These are phyloP conservation scores for Nemophila menziesii DNA, from an alignment of 257 asterid genomes.

Conservation along the genomic window DNA sequence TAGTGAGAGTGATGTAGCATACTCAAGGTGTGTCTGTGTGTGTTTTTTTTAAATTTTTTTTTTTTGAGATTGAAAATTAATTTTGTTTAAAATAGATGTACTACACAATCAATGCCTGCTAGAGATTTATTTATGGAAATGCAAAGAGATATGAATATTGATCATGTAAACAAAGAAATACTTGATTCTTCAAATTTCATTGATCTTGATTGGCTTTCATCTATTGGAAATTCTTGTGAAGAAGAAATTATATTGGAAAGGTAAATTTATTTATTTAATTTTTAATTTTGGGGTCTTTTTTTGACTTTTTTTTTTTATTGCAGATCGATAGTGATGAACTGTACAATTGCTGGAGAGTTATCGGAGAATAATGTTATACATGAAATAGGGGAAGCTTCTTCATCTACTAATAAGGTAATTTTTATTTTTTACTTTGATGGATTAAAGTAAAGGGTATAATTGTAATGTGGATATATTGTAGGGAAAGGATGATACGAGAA, in stretches of 20 bases:
- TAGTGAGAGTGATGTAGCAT: conserved; percentile 41
- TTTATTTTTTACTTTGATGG: background rate
- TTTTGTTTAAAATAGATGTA: conserved; percentile 22
- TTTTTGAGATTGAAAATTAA: background rate
- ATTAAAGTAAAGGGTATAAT: background rate
- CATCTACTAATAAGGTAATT: conserved; percentile 65
- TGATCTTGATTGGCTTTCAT: conserved; percentile 91
- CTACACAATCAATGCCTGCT: conserved; percentile 43
- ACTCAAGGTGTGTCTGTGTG: conserved; percentile 40
- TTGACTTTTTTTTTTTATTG: conserved; percentile 4
- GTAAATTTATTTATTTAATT: conserved; percentile 24
- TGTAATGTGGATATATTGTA: conserved; percentile 14
- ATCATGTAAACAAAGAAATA: conserved; percentile 54
- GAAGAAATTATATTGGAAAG: conserved; percentile 83
- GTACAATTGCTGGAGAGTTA: conserved; percentile 51
- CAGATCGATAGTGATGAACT: conserved; percentile 56
- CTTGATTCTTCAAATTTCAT: conserved; percentile 81
- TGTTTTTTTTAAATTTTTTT: background rate
- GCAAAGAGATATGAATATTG: conserved; percentile 40
- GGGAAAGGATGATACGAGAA: conserved; percentile 44
- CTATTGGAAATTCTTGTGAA: conserved; percentile 86
- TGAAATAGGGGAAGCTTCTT: conserved; percentile 38
- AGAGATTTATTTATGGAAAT: conserved; percentile 51
- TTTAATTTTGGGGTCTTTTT: background rate
- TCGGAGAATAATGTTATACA: conserved; percentile 55